Percentiles rank a stretch among this genome's conserved stretches.
Conservation (phyloP, 1,284 basidiomycete genomes). For the Sanguinoderma infundibulare region DNA sequence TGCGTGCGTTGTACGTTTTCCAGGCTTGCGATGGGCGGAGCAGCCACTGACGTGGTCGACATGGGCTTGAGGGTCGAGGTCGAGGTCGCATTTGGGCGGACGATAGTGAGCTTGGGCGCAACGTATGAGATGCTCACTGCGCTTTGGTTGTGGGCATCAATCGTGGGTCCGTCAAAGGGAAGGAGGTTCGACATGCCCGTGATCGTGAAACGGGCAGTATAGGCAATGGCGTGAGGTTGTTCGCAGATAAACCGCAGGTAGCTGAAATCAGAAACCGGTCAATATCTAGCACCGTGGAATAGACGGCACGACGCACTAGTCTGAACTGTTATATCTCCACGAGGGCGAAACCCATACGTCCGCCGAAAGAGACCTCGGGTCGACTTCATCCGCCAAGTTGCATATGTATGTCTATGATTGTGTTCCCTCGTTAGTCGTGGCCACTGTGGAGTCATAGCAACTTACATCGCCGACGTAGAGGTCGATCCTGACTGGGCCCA, state of each 20-base stretch:
- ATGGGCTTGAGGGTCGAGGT: conserved; percentile 24
- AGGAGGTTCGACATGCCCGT: conserved; percentile 36
- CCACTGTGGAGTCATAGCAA: background rate
- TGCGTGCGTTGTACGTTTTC: conserved; percentile 8
- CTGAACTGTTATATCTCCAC: conserved; percentile 33
- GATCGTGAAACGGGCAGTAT: conserved; percentile 47
- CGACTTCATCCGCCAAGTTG: conserved; percentile 40
- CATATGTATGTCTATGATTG: conserved; percentile 36
- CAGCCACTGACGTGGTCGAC: conserved; percentile 25
- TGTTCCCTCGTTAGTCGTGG: background rate
- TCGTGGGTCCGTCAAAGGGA: conserved; percentile 35
- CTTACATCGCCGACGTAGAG: conserved; percentile 48
- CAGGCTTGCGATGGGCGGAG: conserved; percentile 12
- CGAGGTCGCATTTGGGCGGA: conserved; percentile 30
- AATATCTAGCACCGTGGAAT: background rate
- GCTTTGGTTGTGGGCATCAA: conserved; percentile 12
- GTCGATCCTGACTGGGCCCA: conserved; percentile 46
- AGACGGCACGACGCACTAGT: conserved; percentile 34
- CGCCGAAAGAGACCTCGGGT: conserved; percentile 32
- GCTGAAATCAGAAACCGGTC: conserved; percentile 22
- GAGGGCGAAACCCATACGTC: conserved; percentile 36
- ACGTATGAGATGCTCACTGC: conserved; percentile 17
- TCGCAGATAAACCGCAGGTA: conserved; percentile 37
- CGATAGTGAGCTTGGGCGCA: conserved; percentile 29
- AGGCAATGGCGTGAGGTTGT: conserved; percentile 31